These are phyloP conservation scores for Umbelopsis vinacea DNA, from an alignment of 192 early-diverging fungal species.

Conservation along the genomic window DNA sequence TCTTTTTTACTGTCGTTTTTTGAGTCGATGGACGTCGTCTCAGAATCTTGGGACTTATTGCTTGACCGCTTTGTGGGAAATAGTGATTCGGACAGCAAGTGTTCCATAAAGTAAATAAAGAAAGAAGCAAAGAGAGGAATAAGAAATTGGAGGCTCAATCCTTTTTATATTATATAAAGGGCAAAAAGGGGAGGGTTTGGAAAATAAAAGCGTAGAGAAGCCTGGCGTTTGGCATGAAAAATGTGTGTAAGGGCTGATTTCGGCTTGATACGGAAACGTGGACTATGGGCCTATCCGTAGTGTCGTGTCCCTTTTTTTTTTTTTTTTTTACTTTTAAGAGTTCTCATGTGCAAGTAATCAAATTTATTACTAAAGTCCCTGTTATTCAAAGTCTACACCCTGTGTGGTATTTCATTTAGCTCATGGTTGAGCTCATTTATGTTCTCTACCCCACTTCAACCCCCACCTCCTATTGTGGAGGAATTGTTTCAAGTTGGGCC, in stretches of 20 bases:
- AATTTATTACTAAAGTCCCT: too few species aligned
- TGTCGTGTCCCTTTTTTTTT: too few species aligned
- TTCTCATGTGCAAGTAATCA: too few species aligned
- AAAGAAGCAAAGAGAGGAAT: constrained; percentile 4
- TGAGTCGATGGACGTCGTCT: constrained; percentile 23
- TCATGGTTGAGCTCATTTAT: constrained; percentile 14
- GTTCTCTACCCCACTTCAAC: not conserved
- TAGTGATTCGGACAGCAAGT: constrained; percentile 29
- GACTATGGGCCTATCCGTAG: not conserved
- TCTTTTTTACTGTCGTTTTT: constrained; percentile 45
- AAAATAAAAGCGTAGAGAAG: not conserved
- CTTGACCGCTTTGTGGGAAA: constrained; percentile 22
- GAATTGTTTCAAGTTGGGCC: constrained; percentile 1
- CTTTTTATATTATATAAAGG: constrained; percentile 12
- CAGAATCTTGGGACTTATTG: not conserved
- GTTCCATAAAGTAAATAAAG: constrained; percentile 14
- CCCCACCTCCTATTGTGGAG: constrained; percentile 22
- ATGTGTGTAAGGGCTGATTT: not conserved
- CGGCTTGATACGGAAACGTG: constrained; percentile 22
- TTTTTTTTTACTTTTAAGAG: too few species aligned
- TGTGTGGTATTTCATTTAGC: not conserved
- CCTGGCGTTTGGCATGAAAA: constrained; percentile 12
- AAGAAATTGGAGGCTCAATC: not conserved
- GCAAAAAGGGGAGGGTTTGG: not conserved
- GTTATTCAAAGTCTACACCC: not conserved